A percentile compares a stretch with the other conserved stretches of the same genome.
phyloP scores from a whole-genome alignment of 208 protist species.

The Crithidia sp. region DNA sequence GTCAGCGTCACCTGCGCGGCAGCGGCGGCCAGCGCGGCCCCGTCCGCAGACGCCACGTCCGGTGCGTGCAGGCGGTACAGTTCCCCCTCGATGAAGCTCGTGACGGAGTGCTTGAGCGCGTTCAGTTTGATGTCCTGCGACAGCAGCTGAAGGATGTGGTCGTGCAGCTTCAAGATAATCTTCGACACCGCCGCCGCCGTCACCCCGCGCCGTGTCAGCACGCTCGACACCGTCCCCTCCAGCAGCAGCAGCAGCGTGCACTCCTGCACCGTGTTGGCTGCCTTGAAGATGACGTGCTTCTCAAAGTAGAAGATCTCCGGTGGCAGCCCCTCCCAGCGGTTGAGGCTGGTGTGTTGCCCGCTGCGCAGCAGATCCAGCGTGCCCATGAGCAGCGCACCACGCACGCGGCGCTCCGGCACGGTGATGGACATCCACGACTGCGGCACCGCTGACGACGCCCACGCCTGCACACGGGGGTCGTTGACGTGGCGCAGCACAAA shows the following conservation, averaged over 20 bases:
- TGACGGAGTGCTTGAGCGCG: slow-evolving; percentile 63
- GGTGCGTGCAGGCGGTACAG: slow-evolving; percentile 28
- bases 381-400: slow-evolving; percentile 62
- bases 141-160: slow-evolving; percentile 56
- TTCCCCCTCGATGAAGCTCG: slow-evolving; percentile 44
- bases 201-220: slow-evolving; percentile 55
- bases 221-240: slow-evolving; percentile 69
- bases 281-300: slow-evolving; percentile 72
- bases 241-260: slow-evolving; percentile 69
- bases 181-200: slow-evolving; percentile 40
- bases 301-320: slow-evolving; percentile 85
- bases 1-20: slow-evolving; percentile 33
- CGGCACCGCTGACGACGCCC: slow-evolving; percentile 37
- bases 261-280: slow-evolving; percentile 85
- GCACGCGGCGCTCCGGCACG: slow-evolving; percentile 55
- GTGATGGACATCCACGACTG: slow-evolving; percentile 44
- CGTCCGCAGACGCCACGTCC: slow-evolving; percentile 1
- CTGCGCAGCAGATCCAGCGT: slow-evolving; percentile 67
- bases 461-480: slow-evolving; percentile 39
- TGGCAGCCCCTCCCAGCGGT: slow-evolving; percentile 77
- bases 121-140: slow-evolving; percentile 58
- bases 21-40: slow-evolving; percentile 10
- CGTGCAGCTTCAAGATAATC: slow-evolving; percentile 58
- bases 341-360: slow-evolving; percentile 39
- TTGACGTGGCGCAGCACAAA: slow-evolving; percentile 64